Conservation (phyloP, 2,329 filamentous ascomycete genomes). For the Colletotrichum lentis region DNA sequence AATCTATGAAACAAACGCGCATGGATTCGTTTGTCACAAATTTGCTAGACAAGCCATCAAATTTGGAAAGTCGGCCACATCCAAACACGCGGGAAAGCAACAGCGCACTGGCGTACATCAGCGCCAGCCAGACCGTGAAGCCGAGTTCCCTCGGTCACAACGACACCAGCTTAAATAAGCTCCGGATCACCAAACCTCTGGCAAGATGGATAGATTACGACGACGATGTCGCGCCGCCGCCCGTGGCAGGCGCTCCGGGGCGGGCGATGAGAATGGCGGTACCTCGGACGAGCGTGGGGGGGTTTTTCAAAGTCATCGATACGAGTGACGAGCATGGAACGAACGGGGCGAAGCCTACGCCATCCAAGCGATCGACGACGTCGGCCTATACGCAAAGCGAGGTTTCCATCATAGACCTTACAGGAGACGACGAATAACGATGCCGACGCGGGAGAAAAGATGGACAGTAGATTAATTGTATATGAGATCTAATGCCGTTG, state of each 20-base stretch:
- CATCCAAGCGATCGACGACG: background rate
- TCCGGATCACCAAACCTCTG: background rate
- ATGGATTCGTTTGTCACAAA: slow-evolving; percentile 30
- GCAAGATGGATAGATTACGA: background rate
- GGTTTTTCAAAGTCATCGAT: slow-evolving; percentile 52
- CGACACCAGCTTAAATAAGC: background rate
- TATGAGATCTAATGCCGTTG: slow-evolving; percentile 4
- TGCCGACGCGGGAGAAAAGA: background rate
- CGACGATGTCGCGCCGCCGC: slow-evolving; percentile 27
- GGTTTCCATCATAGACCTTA: slow-evolving; percentile 37
- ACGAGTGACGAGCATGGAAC: slow-evolving; percentile 45
- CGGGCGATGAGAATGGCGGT: slow-evolving; percentile 48
- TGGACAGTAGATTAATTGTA: background rate
- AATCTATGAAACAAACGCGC: slow-evolving; percentile 45
- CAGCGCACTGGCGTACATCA: background rate
- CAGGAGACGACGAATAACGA: slow-evolving; percentile 18
- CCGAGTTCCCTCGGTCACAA: background rate
- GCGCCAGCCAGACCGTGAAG: background rate
- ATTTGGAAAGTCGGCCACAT: slow-evolving; percentile 4
- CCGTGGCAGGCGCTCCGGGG: background rate
- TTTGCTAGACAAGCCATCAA: background rate
- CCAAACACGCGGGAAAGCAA: background rate
- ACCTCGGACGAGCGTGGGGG: slow-evolving; percentile 48
- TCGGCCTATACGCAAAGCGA: slow-evolving; percentile 22
- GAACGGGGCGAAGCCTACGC: slow-evolving; percentile 24